These are phyloP conservation scores for Heritiera fomes DNA, from an alignment of 345 rosid genomes.

Conservation along the genomic window DNA sequence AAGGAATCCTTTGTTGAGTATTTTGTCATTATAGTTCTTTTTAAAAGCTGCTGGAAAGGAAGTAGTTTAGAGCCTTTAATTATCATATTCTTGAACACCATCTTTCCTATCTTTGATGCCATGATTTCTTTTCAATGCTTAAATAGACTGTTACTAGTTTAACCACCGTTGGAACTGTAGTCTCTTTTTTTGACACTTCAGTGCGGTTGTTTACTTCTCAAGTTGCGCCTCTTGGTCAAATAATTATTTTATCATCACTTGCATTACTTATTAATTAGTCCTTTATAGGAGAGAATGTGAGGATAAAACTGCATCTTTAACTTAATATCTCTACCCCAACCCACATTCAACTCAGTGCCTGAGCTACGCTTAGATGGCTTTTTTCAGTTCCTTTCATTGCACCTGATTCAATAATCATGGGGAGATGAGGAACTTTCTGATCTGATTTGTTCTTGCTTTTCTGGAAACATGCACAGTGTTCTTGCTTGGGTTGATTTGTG, in stretches of 20 bases:
- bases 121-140: neutral
- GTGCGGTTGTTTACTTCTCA: neutral
- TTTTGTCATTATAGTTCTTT: neutral
- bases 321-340: neutral
- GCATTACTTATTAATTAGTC: neutral
- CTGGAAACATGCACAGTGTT: neutral
- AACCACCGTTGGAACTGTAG: neutral
- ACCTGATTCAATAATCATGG: neutral
- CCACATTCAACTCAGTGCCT: neutral
- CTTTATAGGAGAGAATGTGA: neutral
- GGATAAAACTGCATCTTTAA: neutral
- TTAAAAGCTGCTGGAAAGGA: neutral
- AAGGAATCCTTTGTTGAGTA: neutral
- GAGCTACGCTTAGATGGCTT: neutral
- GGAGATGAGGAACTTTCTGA: neutral
- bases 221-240: neutral
- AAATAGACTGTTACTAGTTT: neutral
- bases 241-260: neutral
- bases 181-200: neutral
- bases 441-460: neutral
- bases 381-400: neutral
- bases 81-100: neutral
- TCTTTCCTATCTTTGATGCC: neutral
- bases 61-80: neutral
- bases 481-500: constrained; percentile 4